Evolutionary conservation across 768 basidiomycete species (phyloP).

Genomic region (Amanita rubescens): DNA sequence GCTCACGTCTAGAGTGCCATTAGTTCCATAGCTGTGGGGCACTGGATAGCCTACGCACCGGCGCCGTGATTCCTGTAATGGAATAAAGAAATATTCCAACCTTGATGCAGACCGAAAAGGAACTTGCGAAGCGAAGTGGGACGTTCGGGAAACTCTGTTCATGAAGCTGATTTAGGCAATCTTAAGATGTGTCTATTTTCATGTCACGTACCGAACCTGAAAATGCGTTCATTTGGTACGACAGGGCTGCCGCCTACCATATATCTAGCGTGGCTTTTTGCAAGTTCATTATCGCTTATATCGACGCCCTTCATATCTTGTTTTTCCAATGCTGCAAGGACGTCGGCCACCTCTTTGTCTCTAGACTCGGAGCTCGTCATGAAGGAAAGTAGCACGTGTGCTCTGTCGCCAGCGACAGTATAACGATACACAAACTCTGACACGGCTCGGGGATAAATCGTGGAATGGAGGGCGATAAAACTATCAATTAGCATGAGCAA

Average conservation of each 20-base stretch:
- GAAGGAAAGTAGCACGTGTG: constrained; percentile 90
- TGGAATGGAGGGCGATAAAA: constrained; percentile 78
- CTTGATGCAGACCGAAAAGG: constrained; percentile 69
- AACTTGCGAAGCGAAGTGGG: constrained; percentile 90
- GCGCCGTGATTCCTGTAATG: constrained; percentile 98
- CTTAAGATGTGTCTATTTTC: background rate
- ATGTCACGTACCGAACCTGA: constrained; percentile 76
- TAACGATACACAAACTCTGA: constrained; percentile 97
- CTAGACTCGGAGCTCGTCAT: constrained; percentile 59
- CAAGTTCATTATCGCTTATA: constrained; percentile 91
- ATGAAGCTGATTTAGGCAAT: background rate
- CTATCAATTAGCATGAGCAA: constrained; percentile 30
- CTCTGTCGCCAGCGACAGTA: constrained; percentile 56
- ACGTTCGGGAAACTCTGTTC: constrained; percentile 88
- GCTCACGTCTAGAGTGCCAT: constrained; percentile 59
- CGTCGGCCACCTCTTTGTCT: constrained; percentile 50
- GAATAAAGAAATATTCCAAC: constrained; percentile 95
- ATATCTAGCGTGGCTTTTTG: constrained; percentile 90
- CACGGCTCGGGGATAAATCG: constrained; percentile 85
- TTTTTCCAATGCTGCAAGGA: constrained; percentile 55
- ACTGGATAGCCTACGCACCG: constrained; percentile 42
- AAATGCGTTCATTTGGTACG: constrained; percentile 81
- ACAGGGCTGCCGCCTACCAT: constrained; percentile 82
- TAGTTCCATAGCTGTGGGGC: background rate
- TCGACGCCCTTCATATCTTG: constrained; percentile 80